Base-by-base conservation (phyloP, 2,329 filamentous ascomycete species). In the Calonectria leucothoes region DNA sequence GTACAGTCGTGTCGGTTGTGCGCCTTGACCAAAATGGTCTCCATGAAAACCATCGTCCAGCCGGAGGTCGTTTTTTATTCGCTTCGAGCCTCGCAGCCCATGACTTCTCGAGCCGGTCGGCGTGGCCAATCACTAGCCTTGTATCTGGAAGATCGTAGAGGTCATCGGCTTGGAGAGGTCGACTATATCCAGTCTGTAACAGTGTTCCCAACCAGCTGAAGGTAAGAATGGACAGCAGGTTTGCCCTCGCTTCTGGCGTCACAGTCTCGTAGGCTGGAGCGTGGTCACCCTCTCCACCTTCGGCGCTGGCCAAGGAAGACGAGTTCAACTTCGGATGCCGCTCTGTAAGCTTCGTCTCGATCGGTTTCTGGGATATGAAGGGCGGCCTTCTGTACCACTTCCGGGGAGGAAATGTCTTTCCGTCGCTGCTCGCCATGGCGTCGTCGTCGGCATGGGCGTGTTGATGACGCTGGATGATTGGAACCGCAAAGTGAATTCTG, bases 381-480 rank as follows among this genome's bases (percentile, higher is more conserved):
- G 81, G 81, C 1, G 82, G 80, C 42, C 79, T 74, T 57, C 81
- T 77, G 74, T 82, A 82, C 81, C 81, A 82, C 52, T 79, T 82
- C 70, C 81, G 74, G 1, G 77, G 79, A 31, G 80, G 76, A 45
- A 82, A 82, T 27, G 61, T 75, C 49, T 77, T 79, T 49, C 74
- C 76, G 51, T 79, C 73, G 39, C 69, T 76, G 65, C 51, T 78
- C 11, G 75, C 71, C 81, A 82, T 82, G 66, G 64, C 27, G 35
- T 42, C 42, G 66, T 17, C 14, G 64, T 33, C 31, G 12, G n/a
- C n/a, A n/a, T n/a, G n/a, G n/a, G n/a, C n/a, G 55, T 10, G 20
- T 39, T 82, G 66, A 66, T 33, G 63, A 23, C 11, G 20, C 27
- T 59, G 33, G 39, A 23, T n/a, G 3, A 39, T n/a, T n/a, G n/a